A percentile compares a stretch with the other conserved stretches of the same genome.
These are phyloP conservation scores for Colletotrichum tropicicola DNA, from an alignment of 2,329 filamentous ascomycete genomes.

Conservation along the genomic window DNA sequence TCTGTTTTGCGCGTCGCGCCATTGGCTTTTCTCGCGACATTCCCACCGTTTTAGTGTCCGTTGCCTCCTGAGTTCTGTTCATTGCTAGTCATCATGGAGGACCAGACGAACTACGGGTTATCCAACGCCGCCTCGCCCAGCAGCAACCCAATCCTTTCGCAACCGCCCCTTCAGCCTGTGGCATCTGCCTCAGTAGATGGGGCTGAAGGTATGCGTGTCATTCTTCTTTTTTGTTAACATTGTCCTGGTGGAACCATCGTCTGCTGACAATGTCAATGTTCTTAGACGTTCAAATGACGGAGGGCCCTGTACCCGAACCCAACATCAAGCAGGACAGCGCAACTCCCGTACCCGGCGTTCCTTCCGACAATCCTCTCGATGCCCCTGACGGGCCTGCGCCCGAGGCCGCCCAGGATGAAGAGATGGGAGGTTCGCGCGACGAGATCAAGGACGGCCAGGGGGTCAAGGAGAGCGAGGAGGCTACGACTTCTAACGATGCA, in stretches of 20 bases:
- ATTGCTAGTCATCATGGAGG: slow-evolving; percentile 61
- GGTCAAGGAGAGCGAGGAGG: slow-evolving; percentile 53
- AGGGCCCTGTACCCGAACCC: slow-evolving; percentile 55
- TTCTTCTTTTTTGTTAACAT: background rate
- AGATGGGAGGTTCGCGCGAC: slow-evolving; percentile 76
- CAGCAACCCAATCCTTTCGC: slow-evolving; percentile 64
- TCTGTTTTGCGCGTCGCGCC: slow-evolving; percentile 20
- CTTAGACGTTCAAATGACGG: slow-evolving; percentile 72
- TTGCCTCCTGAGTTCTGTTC: slow-evolving; percentile 28
- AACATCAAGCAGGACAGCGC: slow-evolving; percentile 69
- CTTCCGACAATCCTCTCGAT: slow-evolving; percentile 73
- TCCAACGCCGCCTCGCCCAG: slow-evolving; percentile 65
- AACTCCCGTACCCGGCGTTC: slow-evolving; percentile 62
- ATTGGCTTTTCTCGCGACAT: slow-evolving; percentile 7
- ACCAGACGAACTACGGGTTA: slow-evolving; percentile 65
- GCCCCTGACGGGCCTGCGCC: slow-evolving; percentile 71
- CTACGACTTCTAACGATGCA: slow-evolving; percentile 53
- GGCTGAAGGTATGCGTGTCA: slow-evolving; percentile 15
- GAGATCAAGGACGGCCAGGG: slow-evolving; percentile 54
- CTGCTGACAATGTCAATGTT: background rate
- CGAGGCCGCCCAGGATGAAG: slow-evolving; percentile 77
- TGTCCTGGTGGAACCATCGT: background rate
- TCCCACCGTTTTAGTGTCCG: slow-evolving; percentile 11
- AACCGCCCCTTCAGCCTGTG: slow-evolving; percentile 56
- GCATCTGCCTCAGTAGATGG: slow-evolving; percentile 7